A percentile compares a stretch with the other conserved stretches of the same genome.
These are phyloP conservation scores for Adansonia madagascariensis DNA, from an alignment of 441 rosid genomes.

Conservation along the genomic window DNA sequence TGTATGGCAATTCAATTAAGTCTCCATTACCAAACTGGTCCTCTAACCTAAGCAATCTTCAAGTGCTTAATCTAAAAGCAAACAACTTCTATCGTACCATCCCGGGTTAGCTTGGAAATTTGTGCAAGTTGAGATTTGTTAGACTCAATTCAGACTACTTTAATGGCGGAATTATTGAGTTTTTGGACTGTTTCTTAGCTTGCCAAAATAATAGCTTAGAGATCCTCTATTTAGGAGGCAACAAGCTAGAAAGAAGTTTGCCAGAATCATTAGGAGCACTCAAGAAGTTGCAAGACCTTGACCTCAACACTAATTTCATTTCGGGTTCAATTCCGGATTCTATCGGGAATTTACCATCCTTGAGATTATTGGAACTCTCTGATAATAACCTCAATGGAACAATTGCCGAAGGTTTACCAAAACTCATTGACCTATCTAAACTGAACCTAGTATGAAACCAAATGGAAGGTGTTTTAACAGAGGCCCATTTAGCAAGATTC, in stretches of 20 bases:
- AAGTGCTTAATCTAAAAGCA: background rate
- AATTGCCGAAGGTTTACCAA: background rate
- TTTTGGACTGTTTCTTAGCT: background rate
- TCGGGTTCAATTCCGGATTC: background rate
- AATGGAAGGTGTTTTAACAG: slow-evolving; percentile 5
- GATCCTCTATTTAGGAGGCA: too few species aligned
- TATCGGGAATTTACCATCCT: slow-evolving; percentile 4
- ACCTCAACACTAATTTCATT: background rate
- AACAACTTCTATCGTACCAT: background rate
- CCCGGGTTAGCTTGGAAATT: background rate
- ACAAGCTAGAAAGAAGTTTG: background rate
- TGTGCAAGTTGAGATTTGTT: background rate
- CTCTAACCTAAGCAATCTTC: slow-evolving; percentile 8
- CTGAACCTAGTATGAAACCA: background rate
- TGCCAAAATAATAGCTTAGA: slow-evolving; percentile 1
- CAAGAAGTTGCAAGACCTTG: background rate
- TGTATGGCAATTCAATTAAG: background rate
- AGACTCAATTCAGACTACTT: background rate
- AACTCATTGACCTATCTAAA: background rate
- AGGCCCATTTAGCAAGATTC: background rate
- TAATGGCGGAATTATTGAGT: background rate
- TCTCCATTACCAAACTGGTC: background rate
- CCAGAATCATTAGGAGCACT: background rate
- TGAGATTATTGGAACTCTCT: background rate
- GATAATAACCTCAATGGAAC: background rate